Conservation (phyloP, 148 eudicot species). For the Mesembryanthemum crystallinum region DNA sequence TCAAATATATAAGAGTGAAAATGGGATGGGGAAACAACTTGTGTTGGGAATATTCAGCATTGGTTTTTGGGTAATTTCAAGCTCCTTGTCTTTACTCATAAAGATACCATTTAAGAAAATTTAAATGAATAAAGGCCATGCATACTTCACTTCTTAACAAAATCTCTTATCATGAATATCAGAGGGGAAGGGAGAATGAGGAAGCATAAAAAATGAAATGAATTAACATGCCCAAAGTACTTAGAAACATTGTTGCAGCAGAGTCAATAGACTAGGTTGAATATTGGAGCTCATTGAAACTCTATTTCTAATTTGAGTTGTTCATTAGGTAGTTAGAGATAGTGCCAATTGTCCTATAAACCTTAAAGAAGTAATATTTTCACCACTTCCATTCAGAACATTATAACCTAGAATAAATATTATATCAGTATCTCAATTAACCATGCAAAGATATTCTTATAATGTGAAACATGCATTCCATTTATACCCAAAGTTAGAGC, state of each 20-base stretch:
- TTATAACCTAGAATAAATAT: neutral
- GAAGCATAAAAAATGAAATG: neutral
- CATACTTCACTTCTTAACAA: neutral
- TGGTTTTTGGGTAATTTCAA: slow-evolving; percentile 4
- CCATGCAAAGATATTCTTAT: too few species aligned
- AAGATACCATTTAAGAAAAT: neutral
- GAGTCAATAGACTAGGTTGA: neutral
- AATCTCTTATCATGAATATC: neutral
- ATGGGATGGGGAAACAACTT: neutral
- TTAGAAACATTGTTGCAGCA: neutral
- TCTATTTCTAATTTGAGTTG: neutral
- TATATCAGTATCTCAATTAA: neutral
- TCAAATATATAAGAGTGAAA: neutral
- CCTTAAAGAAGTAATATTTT: neutral
- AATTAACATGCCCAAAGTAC: too few species aligned
- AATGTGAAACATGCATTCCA: neutral
- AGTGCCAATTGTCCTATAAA: neutral
- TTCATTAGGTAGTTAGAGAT: neutral
- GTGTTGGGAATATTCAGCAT: neutral
- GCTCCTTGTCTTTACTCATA: neutral
- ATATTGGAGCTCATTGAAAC: neutral
- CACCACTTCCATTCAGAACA: neutral
- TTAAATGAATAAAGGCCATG: neutral
- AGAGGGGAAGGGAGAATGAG: neutral
- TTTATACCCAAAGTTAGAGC: neutral